A percentile compares a stretch with the other conserved stretches of the same genome.
These are phyloP conservation scores for Priceomyces haplophilus DNA, from an alignment of 805 yeast genomes.

Conservation along the genomic window DNA sequence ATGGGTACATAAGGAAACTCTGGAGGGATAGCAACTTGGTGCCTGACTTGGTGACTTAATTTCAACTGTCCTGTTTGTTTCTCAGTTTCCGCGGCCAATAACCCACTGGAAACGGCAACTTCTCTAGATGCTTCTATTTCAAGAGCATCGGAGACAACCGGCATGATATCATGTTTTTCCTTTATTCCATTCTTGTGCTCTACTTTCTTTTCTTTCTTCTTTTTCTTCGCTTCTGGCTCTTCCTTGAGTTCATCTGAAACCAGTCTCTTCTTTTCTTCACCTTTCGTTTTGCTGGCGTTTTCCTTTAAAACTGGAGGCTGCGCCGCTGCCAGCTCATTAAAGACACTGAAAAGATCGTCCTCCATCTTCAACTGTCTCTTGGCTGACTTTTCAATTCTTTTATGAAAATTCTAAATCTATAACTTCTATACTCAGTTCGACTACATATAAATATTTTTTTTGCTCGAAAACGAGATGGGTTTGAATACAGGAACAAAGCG, in stretches of 20 bases:
- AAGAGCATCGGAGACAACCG: conserved; percentile 81
- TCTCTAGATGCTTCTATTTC: conserved; percentile 89
- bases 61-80: conserved; percentile 47
- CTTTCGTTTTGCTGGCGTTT: conserved; percentile 9
- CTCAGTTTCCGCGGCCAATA: conserved; percentile 35
- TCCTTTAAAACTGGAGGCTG: conserved; percentile 23
- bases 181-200: conserved; percentile 4
- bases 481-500: background rate
- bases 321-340: conserved; percentile 50
- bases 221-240: conserved; percentile 22
- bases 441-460: background rate
- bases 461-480: background rate
- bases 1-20: conserved; percentile 85
- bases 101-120: conserved; percentile 77
- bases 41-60: conserved; percentile 90
- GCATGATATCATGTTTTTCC: conserved; percentile 49
- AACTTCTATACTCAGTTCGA: background rate
- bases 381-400: background rate
- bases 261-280: conserved; percentile 13
- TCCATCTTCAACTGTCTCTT: conserved; percentile 22
- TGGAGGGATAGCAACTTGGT: conserved; percentile 95
- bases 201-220: conserved; percentile 19
- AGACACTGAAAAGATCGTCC: conserved; percentile 63
- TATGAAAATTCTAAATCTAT: too few relatives aligned
- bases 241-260: conserved; percentile 17